Conservation (phyloP, 108 stramenopile species). For the Cyclotella kingstonii region DNA sequence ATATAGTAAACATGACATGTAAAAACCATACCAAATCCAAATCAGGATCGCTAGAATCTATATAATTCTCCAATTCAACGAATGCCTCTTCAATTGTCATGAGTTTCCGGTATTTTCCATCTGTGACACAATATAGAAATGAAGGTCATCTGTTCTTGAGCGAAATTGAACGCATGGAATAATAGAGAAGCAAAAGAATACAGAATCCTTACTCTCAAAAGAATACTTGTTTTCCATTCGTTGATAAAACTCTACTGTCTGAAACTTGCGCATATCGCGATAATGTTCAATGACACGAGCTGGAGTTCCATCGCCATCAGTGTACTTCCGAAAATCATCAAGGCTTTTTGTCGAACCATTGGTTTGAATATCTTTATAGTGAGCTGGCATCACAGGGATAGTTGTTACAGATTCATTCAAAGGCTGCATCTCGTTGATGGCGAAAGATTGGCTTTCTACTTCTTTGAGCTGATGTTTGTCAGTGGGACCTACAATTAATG, state of each 20-base stretch:
- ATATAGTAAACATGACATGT: not conserved
- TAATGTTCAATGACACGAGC: constrained; percentile 58
- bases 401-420: too few relatives aligned
- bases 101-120: constrained; percentile 44
- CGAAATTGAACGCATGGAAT: not conserved
- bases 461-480: too few relatives aligned
- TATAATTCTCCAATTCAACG: constrained; percentile 64
- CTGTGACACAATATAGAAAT: constrained; percentile 7
- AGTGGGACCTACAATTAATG: too few relatives aligned
- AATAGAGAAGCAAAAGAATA: not conserved
- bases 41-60: constrained; percentile 82
- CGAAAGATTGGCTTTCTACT: not conserved
- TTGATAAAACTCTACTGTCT: constrained; percentile 62
- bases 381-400: constrained; percentile 14
- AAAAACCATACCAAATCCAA: constrained; percentile 43
- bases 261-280: constrained; percentile 56
- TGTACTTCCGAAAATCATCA: constrained; percentile 65
- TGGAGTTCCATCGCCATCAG: constrained; percentile 27
- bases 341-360: constrained; percentile 45
- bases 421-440: not conserved
- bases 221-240: constrained; percentile 68
- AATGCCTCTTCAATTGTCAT: constrained; percentile 83
- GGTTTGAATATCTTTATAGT: constrained; percentile 52
- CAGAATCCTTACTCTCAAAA: constrained; percentile 21
- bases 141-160: not conserved